phyloP scores from a whole-genome alignment of 805 yeast species.

The Brettanomyces anomalus region DNA sequence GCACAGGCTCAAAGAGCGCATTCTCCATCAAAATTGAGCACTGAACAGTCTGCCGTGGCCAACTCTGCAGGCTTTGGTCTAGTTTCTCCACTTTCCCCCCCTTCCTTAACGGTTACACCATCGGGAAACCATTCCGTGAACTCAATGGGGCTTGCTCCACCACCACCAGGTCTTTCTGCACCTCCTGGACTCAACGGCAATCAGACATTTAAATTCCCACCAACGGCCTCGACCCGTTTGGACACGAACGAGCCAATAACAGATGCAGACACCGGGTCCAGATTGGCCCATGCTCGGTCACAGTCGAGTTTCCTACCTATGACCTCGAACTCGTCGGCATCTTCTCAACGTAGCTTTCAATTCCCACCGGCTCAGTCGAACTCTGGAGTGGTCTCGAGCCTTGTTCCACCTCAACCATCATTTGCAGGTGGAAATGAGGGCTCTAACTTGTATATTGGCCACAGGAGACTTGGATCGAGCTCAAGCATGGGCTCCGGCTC shows the following conservation, averaged over 20 bases:
- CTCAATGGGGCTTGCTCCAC: not conserved
- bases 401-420: slow-evolving; percentile 48
- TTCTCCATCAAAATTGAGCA: slow-evolving; percentile 24
- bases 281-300: slow-evolving; percentile 19
- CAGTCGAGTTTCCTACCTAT: slow-evolving; percentile 23
- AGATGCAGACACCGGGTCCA: slow-evolving; percentile 5
- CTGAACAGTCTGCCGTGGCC: not conserved
- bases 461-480: not conserved
- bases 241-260: slow-evolving; percentile 6
- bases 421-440: slow-evolving; percentile 15
- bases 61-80: slow-evolving; percentile 1
- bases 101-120: slow-evolving; percentile 6
- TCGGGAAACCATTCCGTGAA: not conserved
- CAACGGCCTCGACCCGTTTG: slow-evolving; percentile 15
- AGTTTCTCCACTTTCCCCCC: slow-evolving; percentile 1
- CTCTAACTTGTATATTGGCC: slow-evolving; percentile 58
- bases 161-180: slow-evolving; percentile 11
- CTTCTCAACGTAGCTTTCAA: slow-evolving; percentile 47
- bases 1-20: slow-evolving; percentile 62
- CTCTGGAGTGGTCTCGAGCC: slow-evolving; percentile 10
- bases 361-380: slow-evolving; percentile 46
- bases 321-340: slow-evolving; percentile 16
- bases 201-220: slow-evolving; percentile 46
- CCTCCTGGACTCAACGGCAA: slow-evolving; percentile 13
- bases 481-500: not conserved